Base-by-base conservation (phyloP, 1,139 yeast species). In the Kodamaea arcana region DNA sequence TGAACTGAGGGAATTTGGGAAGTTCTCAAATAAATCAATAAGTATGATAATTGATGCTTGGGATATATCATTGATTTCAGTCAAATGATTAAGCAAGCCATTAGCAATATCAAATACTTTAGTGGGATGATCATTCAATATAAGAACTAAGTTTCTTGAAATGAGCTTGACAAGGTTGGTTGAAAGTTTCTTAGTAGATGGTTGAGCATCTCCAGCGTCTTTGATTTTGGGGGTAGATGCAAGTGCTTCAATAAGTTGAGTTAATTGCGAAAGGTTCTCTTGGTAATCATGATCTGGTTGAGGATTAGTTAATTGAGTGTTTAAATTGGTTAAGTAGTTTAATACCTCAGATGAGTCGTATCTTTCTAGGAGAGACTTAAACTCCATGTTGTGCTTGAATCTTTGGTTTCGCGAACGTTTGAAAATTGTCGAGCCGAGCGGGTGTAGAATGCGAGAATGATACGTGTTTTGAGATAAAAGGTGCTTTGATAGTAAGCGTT, bases 31-130 rank as follows among this genome's bases (percentile, higher is more conserved):
- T 24, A 69, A 44, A 39, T 69, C 74, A 33, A 60, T 62, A 29
- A 69, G 56, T 7, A 68, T 42, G 11, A 66, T 44, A 4, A 57
- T 51, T 1, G 69, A 52, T 13, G 63, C 46, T 27, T 52, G 50
- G 3, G 59, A 51, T 3, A 51, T 50, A 5, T 48, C 39, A 3
- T 50, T 22, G 24, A 60, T 43, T 13, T 40, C 47, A 2, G 35
- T 15, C 27, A 68, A 39, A 37, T 59, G 50, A 30, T 60, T 60
- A 35, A 69, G 52, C 18, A 67, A 53, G 15, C 48, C 54, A 43
- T 69, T 69, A 33, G 71, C 61, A 22, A 62, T 51, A 40, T 69
- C 75, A 44, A 62, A 64, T 3, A 59, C 52, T 37, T 65, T 66
- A n/a, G 60, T 58, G 1, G 72, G 61, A 15, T 63, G 45, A 16